These are phyloP conservation scores for Adansonia gregorii DNA, from an alignment of 441 rosid species.

Conservation along the genomic window DNA sequence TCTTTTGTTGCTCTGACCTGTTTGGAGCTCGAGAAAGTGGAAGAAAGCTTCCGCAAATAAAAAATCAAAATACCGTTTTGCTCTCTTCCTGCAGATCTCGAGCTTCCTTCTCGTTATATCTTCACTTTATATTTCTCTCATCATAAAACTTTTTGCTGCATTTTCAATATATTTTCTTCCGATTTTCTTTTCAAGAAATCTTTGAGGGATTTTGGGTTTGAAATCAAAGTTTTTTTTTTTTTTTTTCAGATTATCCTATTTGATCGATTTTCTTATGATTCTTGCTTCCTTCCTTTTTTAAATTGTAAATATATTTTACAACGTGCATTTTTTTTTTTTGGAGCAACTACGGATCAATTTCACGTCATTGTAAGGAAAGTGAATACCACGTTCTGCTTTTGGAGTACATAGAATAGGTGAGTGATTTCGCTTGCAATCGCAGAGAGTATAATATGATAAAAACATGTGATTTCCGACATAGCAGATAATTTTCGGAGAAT, in stretches of 20 bases:
- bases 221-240: background rate
- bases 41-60: conserved; percentile 9
- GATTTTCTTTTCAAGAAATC: background rate
- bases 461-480: background rate
- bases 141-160: background rate
- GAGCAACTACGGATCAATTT: background rate
- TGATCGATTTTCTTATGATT: background rate
- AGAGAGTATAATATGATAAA: background rate
- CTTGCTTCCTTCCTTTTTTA: background rate
- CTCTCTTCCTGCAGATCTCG: conserved; percentile 18
- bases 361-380: background rate
- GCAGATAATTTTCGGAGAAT: background rate
- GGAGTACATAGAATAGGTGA: too few species aligned
- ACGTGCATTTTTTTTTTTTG: background rate
- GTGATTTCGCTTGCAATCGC: too few species aligned
- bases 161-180: conserved; percentile 17
- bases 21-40: conserved; percentile 28
- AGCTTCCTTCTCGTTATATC: conserved; percentile 7
- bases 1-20: conserved; percentile 29
- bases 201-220: background rate
- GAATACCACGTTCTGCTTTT: background rate
- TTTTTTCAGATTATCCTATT: background rate
- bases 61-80: background rate
- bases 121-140: conserved; percentile 5
- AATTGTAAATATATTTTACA: background rate